Base-by-base conservation (phyloP, 2,329 filamentous ascomycete species). In the Calonectria naviculata region DNA sequence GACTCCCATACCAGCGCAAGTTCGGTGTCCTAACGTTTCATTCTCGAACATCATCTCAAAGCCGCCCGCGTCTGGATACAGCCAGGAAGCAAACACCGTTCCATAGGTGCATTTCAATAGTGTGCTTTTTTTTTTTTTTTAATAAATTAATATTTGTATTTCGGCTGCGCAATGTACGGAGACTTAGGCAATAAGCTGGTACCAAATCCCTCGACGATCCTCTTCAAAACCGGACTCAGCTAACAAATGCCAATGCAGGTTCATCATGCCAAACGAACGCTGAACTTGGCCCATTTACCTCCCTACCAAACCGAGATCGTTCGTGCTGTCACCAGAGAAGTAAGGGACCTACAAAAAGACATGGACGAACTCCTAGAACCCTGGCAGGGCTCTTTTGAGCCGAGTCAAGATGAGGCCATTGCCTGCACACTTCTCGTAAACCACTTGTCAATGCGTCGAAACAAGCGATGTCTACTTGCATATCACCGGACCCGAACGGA, bases 231-330 rank as follows among this genome's bases (percentile, higher is more conserved):
- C 24, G n/a, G 54, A 13, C 17, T 3, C n/a, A 36, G 26, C 28
- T 52, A 41, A 41, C 58, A 71, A 41, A 54, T 63, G 69, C 21
- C 52, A 34, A 65, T 54, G 75, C 76, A 98, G 94, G 95, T 97
- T 78, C 93, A 96, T 87, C 94, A 98, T 87, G 97, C 97, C 82
- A 98, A 98, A 88, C 92, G 97, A 81, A 97, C 94, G 21, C 95
- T 97, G 83, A 93, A 94, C 75, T 90, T 99, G 67, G 86, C 92
- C 36, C 92, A 97, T 81, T 90, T 99, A 3, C 97, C 97, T 1
- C 93, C 95, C 4, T 98, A 98, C 82, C 95, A 97, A 83, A 93
- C 95, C 31, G 97, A 98, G 80, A 89, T 97, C 52, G 94, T 98
- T 66, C 95, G 95, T 68, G 90, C 91, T 24, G 93, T 97, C 60